Base-by-base conservation (phyloP, 1,139 yeast species). In the Saccharomyces hybrid region DNA sequence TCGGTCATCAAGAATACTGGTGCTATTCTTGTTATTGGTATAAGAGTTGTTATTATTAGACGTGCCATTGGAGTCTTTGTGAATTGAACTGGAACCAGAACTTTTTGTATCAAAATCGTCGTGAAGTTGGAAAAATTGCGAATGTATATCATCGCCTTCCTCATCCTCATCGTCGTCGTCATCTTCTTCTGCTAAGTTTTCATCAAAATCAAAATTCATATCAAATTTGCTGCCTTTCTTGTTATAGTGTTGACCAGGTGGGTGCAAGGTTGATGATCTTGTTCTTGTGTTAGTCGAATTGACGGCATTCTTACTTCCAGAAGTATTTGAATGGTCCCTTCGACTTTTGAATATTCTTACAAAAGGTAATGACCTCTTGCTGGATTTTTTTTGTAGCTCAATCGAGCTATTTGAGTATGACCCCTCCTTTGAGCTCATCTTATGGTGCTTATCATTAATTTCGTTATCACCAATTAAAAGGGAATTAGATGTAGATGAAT, bases 131-230 rank as follows among this genome's bases (percentile, higher is more conserved):
- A 65, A 63, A 55, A 65, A 65, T 46, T 58, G 57, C 1, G 64
- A 59, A n/a, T 57, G 59, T 25, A 61, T 44, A 41, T 63, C 61
- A 28, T 60, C 60, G 34, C 59, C 68, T 11, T 64, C 70, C 20
- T 67, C 68, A 13, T 64, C 70, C 6, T 65, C 69, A 27, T 67
- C 70, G 9, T 67, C 69, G 25, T 66, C 69, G 20, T 66, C 71
- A 11, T 64, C 66, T 44, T 64, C 65, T 25, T 67, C 69, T 25
- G 65, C 69, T 8, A 65, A 51, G 49, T 60, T 61, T 29, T 63
- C 68, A 53, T 66, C 68, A 49, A 64, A 67, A 53, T 63, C 68
- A 54, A 66, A 64, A 31, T 62, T 65, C 58, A 66, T 59, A 8
- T 64, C 62, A 51, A 62, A 67, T 26, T 57, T 57, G 28, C 61